Evolutionary conservation across 768 basidiomycete genomes (phyloP), one percentile per base, ranked within the genome.

Genomic region (Chalciporus pseudorubinellus): DNA sequence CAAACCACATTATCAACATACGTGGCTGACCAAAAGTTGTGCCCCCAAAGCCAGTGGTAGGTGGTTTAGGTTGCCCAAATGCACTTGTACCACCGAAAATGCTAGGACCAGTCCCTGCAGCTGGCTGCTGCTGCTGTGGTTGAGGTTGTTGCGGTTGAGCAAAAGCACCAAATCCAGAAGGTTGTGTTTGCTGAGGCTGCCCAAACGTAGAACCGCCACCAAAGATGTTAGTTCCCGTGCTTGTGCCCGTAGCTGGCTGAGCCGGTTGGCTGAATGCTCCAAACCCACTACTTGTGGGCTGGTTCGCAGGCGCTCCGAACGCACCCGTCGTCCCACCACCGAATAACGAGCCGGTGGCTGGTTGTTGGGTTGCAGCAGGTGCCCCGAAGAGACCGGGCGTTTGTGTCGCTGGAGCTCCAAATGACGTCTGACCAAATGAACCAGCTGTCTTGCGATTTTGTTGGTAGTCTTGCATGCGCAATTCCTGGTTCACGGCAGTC

Each of bases 381-480:
- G 65, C 56, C n/a, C 69, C 67, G 18, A 69, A 69, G 19, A 62
- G 52, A 42, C 21, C 45, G 13, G 61, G 46, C 31, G 67, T 19
- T 55, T 69, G 67, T 4, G 67, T n/a, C 18, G 59, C 19, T 18
- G 67, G 56, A n/a, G 59, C 53, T 24, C 51, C 58, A 39, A 61
- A 69, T 10, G 67, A 57, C 10, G 78, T 60, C 67, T 77, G 77
- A 19, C 79, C 80, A 66, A 89, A 92, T 39, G 79, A 77, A 51
- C 73, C 70, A 11, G 83, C 85, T 12, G 84, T 83, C 70, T 91
- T 91, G 16, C 88, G 80, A 44, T 80, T 81, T 63, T 88, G 85
- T 20, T 74, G 68, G 54, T 91, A 90, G 63, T 91, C 89, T 79
- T 90, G 87, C 20, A 79, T 49, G 41, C 87, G 83, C 33, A 90